Evolutionary conservation across 495 filamentous ascomycete genomes (phyloP).

Genomic region (Aspergillus egyptiacus): DNA sequence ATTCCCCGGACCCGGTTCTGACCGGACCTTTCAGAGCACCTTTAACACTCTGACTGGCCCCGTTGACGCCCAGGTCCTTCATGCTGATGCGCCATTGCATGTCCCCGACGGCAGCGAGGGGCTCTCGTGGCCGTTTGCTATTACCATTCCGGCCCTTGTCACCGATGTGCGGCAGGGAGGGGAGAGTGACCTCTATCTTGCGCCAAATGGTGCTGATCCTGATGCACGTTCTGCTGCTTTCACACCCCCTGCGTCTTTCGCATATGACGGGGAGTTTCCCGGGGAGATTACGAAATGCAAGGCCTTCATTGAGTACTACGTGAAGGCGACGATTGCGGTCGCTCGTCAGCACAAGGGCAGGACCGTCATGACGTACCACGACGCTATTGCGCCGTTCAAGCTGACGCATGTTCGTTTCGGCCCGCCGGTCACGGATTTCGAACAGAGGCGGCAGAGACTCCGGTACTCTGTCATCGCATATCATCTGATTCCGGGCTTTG

Average conservation of each 20-base stretch:
- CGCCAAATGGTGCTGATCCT: not conserved
- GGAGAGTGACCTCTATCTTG: not conserved
- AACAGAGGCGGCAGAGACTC: not conserved
- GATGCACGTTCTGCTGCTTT: not conserved
- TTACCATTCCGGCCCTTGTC: not conserved
- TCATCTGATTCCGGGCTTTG: not conserved
- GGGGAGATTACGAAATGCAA: not conserved
- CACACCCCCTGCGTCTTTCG: not conserved
- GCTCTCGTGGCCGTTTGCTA: slow-evolving; percentile 1
- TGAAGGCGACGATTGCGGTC: slow-evolving; percentile 3
- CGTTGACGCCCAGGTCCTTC: not conserved
- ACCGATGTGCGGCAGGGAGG: not conserved
- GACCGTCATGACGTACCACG: not conserved
- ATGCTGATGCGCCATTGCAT: not conserved
- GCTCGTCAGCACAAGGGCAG: not conserved
- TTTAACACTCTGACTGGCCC: not conserved
- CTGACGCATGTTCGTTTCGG: not conserved
- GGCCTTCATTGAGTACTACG: not conserved
- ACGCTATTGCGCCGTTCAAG: not conserved
- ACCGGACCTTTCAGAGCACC: not conserved
- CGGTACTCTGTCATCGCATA: not conserved
- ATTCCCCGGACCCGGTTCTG: not conserved
- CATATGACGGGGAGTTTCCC: not conserved
- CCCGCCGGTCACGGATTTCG: slow-evolving; percentile 2
- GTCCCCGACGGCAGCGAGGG: not conserved